phyloP scores from a whole-genome alignment of 139 green algal species.

The Chlamydomonas eustigma region DNA sequence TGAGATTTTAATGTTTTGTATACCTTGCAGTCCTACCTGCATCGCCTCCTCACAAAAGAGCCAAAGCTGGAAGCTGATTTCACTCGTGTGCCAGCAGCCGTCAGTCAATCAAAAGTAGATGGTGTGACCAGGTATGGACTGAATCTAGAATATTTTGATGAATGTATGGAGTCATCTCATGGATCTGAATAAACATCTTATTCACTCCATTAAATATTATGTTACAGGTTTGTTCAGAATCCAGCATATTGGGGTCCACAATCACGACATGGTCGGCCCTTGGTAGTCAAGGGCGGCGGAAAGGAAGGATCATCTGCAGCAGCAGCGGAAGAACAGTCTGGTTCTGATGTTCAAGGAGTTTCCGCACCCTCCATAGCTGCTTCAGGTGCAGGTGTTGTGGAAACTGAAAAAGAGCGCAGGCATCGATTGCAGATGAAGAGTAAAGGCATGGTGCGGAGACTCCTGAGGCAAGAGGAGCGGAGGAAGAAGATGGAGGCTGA shows the following conservation, averaged over 20 bases:
- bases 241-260: slow-evolving; percentile 90
- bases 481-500: not conserved
- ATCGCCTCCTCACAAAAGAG: slow-evolving; percentile 68
- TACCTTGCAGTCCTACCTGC: slow-evolving; percentile 26
- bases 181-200: not conserved
- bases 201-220: not conserved
- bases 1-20: too few species aligned
- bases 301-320: not conserved
- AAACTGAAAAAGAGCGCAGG: too few species aligned
- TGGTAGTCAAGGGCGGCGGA: not conserved
- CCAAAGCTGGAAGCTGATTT: slow-evolving; percentile 75
- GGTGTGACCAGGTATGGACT: slow-evolving; percentile 2
- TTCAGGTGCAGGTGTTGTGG: too few species aligned
- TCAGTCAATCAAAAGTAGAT: slow-evolving; percentile 17
- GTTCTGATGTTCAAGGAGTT: too few species aligned
- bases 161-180: not conserved
- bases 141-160: too few species aligned
- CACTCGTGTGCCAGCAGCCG: slow-evolving; percentile 34
- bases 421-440: not conserved
- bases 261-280: slow-evolving; percentile 40
- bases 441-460: not conserved
- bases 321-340: too few species aligned
- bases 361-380: too few species aligned
- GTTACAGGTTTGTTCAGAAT: slow-evolving; percentile 73
- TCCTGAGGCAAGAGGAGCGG: not conserved